Percentiles rank a stretch among this genome's conserved stretches.
Conservation (phyloP, 345 rosid genomes). For the Anastatica hierochuntica region DNA sequence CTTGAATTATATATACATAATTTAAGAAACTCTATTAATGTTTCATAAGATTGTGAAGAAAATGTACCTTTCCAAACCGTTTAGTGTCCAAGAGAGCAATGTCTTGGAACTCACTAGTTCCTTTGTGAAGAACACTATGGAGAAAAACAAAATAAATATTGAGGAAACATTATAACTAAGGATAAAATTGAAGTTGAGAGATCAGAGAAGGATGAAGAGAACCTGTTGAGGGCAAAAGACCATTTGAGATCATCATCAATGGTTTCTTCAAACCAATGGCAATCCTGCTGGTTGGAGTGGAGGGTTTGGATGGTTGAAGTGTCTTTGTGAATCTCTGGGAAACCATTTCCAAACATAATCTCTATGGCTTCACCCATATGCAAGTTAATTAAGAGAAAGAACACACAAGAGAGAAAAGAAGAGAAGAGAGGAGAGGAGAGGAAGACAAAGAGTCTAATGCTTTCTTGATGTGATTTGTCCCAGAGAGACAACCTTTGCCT, state of each 20-base stretch:
- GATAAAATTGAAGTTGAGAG: neutral
- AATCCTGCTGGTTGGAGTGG: conserved; percentile 24
- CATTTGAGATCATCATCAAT: conserved; percentile 86
- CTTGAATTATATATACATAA: neutral
- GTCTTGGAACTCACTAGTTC: conserved; percentile 72
- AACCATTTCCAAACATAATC: conserved; percentile 39
- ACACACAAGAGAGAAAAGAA: neutral
- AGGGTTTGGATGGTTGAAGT: conserved; percentile 22
- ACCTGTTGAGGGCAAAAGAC: conserved; percentile 92
- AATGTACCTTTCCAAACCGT: conserved; percentile 70
- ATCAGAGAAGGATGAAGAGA: neutral
- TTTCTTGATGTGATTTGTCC: conserved; percentile 11
- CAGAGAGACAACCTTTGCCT: conserved; percentile 12
- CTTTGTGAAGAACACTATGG: conserved; percentile 64
- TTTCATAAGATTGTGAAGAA: neutral
- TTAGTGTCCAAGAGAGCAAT: conserved; percentile 81
- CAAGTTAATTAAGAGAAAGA: neutral
- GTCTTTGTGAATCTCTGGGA: conserved; percentile 39
- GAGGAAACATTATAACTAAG: too few species aligned
- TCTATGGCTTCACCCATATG: conserved; percentile 73
- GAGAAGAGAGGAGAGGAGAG: neutral
- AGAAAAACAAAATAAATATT: neutral
- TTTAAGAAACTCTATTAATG: neutral
- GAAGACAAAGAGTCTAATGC: too few species aligned
- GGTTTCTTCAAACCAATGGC: conserved; percentile 73